Evolutionary conservation across 2,329 filamentous ascomycete genomes (phyloP).

Genomic region (Aspergillus pseudonomiae): DNA sequence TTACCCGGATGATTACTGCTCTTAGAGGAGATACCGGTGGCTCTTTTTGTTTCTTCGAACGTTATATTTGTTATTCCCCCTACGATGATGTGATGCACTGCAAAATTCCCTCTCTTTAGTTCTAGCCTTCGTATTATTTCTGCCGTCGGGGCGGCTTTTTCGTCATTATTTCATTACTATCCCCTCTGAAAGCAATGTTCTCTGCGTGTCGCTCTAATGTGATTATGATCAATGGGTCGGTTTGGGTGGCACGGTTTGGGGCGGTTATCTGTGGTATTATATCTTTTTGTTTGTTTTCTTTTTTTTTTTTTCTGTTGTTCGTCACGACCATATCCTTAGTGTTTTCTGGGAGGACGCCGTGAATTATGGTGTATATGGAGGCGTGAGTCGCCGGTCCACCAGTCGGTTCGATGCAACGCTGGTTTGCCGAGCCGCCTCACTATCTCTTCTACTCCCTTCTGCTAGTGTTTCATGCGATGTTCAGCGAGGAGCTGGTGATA

Average conservation of each 20-base stretch:
- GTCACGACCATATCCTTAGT: conserved; percentile 14
- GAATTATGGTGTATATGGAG: conserved; percentile 15
- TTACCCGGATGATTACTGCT: conserved; percentile 23
- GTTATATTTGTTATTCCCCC: conserved; percentile 19
- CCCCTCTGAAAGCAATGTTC: conserved; percentile 11
- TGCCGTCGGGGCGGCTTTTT: conserved; percentile 1
- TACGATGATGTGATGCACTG: conserved; percentile 24
- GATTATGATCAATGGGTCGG: conserved; percentile 32
- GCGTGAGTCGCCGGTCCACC: neutral
- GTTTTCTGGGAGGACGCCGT: conserved; percentile 12
- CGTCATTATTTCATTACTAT: conserved; percentile 12
- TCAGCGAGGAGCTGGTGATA: conserved; percentile 7
- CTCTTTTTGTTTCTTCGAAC: conserved; percentile 17
- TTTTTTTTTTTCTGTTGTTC: conserved; percentile 3
- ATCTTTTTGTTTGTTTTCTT: conserved; percentile 13
- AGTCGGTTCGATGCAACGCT: neutral
- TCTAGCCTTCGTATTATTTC: conserved; percentile 5
- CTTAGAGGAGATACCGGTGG: conserved; percentile 27
- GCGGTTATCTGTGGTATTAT: conserved; percentile 25
- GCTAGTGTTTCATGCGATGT: neutral
- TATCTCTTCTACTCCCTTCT: neutral
- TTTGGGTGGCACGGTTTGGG: conserved; percentile 28
- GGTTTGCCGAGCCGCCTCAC: neutral
- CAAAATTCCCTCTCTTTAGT: conserved; percentile 15
- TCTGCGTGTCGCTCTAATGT: conserved; percentile 24